Evolutionary conservation across 352 stramenopile genomes (phyloP).

Genomic region (Aphanomyces invadans): DNA sequence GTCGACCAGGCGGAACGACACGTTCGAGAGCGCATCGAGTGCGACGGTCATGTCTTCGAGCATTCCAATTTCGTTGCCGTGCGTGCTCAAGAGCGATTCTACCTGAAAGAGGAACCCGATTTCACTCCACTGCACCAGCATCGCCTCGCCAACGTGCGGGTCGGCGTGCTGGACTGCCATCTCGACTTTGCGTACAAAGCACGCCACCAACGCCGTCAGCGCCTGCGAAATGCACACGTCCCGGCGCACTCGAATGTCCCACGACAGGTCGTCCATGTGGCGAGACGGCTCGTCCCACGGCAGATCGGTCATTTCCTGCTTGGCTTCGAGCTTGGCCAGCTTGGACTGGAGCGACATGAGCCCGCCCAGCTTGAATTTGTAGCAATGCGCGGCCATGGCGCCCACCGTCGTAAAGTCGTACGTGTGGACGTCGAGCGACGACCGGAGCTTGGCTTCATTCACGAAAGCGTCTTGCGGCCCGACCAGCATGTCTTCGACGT

Average conservation of each 20-base stretch:
- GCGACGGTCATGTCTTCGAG: slow-evolving; percentile 87
- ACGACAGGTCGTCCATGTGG: slow-evolving; percentile 78
- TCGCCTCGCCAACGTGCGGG: slow-evolving; percentile 61
- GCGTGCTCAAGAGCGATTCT: slow-evolving; percentile 91
- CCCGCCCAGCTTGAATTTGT: slow-evolving; percentile 84
- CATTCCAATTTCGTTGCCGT: slow-evolving; percentile 95
- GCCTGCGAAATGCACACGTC: slow-evolving; percentile 73
- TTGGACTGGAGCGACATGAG: slow-evolving; percentile 71
- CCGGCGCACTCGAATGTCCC: slow-evolving; percentile 80
- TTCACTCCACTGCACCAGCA: slow-evolving; percentile 73
- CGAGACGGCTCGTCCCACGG: slow-evolving; percentile 78
- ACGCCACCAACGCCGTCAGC: slow-evolving; percentile 58
- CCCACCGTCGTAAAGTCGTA: slow-evolving; percentile 83
- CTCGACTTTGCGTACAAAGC: slow-evolving; percentile 82
- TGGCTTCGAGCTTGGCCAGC: slow-evolving; percentile 75
- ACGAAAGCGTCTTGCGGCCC: slow-evolving; percentile 77
- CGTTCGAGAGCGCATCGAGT: slow-evolving; percentile 70
- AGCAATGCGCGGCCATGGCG: slow-evolving; percentile 68
- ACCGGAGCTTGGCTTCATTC: slow-evolving; percentile 64
- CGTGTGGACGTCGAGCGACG: slow-evolving; percentile 72
- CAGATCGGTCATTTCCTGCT: slow-evolving; percentile 55
- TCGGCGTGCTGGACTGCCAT: slow-evolving; percentile 75
- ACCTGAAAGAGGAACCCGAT: slow-evolving; percentile 85
- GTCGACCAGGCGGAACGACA: slow-evolving; percentile 82
- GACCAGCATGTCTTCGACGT: slow-evolving; percentile 80